These are phyloP conservation scores for Phenoliferia sp. DNA, from an alignment of 1,284 basidiomycete species.

Conservation along the genomic window DNA sequence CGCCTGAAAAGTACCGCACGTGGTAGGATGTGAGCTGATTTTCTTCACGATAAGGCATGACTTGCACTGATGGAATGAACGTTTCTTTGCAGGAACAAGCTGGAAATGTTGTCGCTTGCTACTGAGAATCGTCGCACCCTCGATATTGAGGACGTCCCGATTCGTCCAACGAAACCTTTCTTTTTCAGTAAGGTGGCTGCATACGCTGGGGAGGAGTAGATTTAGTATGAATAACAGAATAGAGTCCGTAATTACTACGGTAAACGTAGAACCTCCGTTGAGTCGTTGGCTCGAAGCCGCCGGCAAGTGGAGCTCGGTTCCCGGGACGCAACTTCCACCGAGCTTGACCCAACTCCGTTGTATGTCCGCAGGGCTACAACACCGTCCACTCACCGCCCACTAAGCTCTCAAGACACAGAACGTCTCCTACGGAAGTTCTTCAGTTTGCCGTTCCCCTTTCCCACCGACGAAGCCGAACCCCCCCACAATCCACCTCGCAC, in stretches of 20 bases:
- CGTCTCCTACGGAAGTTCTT: too few relatives aligned
- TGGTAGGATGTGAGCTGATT: slow-evolving; percentile 27
- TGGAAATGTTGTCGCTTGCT: slow-evolving; percentile 32
- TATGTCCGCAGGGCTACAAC: too few relatives aligned
- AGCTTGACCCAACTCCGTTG: too few relatives aligned
- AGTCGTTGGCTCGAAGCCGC: too few relatives aligned
- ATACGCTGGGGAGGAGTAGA: slow-evolving; percentile 24
- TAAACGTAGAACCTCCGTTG: too few relatives aligned
- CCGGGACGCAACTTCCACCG: too few relatives aligned
- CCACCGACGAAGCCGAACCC: neutral
- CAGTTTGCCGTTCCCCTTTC: too few relatives aligned
- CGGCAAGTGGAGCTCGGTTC: too few relatives aligned
- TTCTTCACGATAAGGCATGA: neutral
- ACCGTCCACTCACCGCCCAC: too few relatives aligned
- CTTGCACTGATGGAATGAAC: neutral
- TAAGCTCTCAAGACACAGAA: too few relatives aligned
- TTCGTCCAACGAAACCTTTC: slow-evolving; percentile 32
- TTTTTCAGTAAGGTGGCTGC: slow-evolving; percentile 33
- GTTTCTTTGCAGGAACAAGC: slow-evolving; percentile 30
- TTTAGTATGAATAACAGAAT: neutral
- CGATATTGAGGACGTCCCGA: slow-evolving; percentile 26
- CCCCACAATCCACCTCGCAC: neutral
- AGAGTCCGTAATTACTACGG: too few relatives aligned
- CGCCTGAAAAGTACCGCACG: slow-evolving; percentile 29
- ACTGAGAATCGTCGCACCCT: slow-evolving; percentile 25